Base-by-base conservation (phyloP, 352 stramenopile species). In the Pythium volutum region DNA sequence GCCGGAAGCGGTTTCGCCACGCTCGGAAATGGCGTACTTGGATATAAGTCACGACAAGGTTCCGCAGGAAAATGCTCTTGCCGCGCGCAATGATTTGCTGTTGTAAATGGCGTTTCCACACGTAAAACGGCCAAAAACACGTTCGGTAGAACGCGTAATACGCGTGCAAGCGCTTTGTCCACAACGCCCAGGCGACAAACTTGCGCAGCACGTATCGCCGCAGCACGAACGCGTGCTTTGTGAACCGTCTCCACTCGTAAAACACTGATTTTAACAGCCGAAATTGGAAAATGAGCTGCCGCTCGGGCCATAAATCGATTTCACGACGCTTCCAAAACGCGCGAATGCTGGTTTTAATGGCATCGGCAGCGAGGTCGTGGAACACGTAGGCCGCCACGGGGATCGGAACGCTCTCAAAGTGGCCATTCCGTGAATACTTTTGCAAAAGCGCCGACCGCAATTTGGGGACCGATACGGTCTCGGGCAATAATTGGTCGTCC, bases 381-480 rank as follows among this genome's bases (percentile, higher is more conserved):
- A 78, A 78, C 16, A 78, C 16, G 55, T 74, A 74, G 27, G 68
- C 68, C 4, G 67, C 70, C 20, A 42, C 51, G 15, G 64, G 46
- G 20, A 73, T 49, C 12, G 63, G 48, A 31, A 64, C 49, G 38
- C 33, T 51, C 33, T 90, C 84, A 48, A 93, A 88, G 62, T 91
- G 81, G 3, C 82, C 79, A 55, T 93, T 92, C 39, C 84, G 77
- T 0, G 82, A 89, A 49, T 87, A 93, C 47, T 89, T 91, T 46
- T 91, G 82, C 11, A 93, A 68, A 57, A 93, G 59, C 23, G 75
- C 76, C 0, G 82, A 84, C 11, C 78, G 70, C 7, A 92, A 59
- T 7, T 78, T 45, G 20, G 76, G 78, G 2, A 87, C 52, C 45
- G 66, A 77, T 10, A 87, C 62, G 46, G 79, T 83, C 3, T 74